Conservation (phyloP, 768 basidiomycete genomes). For the Termitomyces sp. region DNA sequence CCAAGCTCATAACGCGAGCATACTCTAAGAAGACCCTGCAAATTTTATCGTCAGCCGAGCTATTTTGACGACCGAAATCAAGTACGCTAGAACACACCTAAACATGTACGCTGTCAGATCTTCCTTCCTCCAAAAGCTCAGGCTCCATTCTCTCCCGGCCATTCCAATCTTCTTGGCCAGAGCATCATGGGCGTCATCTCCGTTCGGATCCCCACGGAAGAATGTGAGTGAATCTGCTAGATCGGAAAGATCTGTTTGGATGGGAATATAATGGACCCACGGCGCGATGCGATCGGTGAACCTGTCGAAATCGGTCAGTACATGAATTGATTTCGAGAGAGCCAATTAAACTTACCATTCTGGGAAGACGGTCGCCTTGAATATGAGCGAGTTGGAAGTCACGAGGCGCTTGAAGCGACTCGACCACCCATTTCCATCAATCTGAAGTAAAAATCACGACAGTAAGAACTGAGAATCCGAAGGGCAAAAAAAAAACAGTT, state of each 20-base stretch:
- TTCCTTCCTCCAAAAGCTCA: constrained; percentile 51
- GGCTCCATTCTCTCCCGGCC: constrained; percentile 53
- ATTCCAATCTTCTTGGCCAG: constrained; percentile 51
- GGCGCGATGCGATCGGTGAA: constrained; percentile 48
- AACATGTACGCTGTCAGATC: constrained; percentile 57
- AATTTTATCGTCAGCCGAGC: not conserved
- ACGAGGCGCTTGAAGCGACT: constrained; percentile 59
- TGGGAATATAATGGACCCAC: constrained; percentile 72
- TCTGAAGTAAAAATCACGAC: constrained; percentile 18
- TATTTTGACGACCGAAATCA: not conserved
- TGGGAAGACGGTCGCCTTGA: constrained; percentile 62
- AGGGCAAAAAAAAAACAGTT: constrained; percentile 2
- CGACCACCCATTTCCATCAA: constrained; percentile 61
- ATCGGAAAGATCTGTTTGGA: constrained; percentile 58
- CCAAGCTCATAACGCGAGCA: constrained; percentile 41
- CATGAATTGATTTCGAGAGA: not conserved
- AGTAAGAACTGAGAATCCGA: not conserved
- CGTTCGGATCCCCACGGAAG: constrained; percentile 56
- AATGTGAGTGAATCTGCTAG: constrained; percentile 67
- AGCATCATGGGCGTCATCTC: constrained; percentile 51
- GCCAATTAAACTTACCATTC: constrained; percentile 42
- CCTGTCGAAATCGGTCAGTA: constrained; percentile 24
- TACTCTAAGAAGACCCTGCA: constrained; percentile 49
- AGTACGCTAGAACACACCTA: constrained; percentile 27
- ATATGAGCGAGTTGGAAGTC: constrained; percentile 50